Evolutionary conservation across 495 filamentous ascomycete species (phyloP).

Genomic region (Aspergillus cavernicola): DNA sequence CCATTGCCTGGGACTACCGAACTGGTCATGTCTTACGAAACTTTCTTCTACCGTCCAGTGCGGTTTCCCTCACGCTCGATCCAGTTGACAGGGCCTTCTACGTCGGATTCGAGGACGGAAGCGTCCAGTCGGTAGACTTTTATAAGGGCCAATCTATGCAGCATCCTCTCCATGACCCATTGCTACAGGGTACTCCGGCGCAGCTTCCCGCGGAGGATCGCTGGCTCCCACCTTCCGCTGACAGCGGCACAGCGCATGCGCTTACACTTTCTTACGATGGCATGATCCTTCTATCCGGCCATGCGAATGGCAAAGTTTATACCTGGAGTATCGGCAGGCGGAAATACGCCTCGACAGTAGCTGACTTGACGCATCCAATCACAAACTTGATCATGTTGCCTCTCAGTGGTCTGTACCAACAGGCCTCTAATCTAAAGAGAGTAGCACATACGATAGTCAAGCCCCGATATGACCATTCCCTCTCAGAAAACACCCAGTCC

Average conservation of each 20-base stretch:
- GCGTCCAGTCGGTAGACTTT: slow-evolving; percentile 76
- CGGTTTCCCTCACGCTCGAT: slow-evolving; percentile 72
- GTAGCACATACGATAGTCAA: slow-evolving; percentile 65
- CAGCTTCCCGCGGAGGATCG: slow-evolving; percentile 53
- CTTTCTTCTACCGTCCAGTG: slow-evolving; percentile 67
- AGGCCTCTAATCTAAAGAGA: slow-evolving; percentile 35
- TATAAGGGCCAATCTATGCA: slow-evolving; percentile 52
- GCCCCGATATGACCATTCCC: slow-evolving; percentile 53
- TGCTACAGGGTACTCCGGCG: slow-evolving; percentile 51
- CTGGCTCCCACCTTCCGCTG: slow-evolving; percentile 58
- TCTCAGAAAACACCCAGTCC: slow-evolving; percentile 35
- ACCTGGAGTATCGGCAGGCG: slow-evolving; percentile 73
- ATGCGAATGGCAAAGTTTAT: slow-evolving; percentile 71
- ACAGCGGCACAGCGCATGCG: slow-evolving; percentile 59
- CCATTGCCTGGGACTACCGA: slow-evolving; percentile 85
- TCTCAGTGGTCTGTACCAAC: slow-evolving; percentile 53
- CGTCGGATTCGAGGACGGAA: slow-evolving; percentile 78
- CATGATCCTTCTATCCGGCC: slow-evolving; percentile 76
- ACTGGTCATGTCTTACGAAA: slow-evolving; percentile 72
- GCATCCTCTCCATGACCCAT: slow-evolving; percentile 53
- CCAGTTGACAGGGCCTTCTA: slow-evolving; percentile 80
- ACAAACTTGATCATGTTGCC: slow-evolving; percentile 72
- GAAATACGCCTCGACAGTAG: slow-evolving; percentile 55
- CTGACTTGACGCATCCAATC: slow-evolving; percentile 70
- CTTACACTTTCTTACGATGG: slow-evolving; percentile 75